Percentiles rank a stretch among this genome's conserved stretches.
These are phyloP conservation scores for Pichia thaimueangensis DNA, from an alignment of 805 yeast species.

Conservation along the genomic window DNA sequence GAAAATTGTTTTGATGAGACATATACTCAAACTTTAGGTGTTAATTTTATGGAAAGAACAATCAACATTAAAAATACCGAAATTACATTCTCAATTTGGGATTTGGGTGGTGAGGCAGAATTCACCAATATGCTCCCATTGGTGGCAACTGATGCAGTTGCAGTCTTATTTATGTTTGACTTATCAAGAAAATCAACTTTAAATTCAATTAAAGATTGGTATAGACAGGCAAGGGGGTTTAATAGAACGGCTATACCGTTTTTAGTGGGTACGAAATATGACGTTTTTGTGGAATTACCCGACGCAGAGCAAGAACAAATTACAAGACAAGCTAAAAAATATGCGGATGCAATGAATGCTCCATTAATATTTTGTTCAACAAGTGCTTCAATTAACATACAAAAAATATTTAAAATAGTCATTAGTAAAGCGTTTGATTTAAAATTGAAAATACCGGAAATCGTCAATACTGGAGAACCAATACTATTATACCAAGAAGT, in stretches of 20 bases:
- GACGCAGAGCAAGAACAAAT: slow-evolving; percentile 78
- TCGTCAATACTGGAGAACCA: slow-evolving; percentile 86
- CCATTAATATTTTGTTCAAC: slow-evolving; percentile 83
- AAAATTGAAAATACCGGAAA: slow-evolving; percentile 76
- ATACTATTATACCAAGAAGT: slow-evolving; percentile 54
- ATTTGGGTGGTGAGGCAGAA: slow-evolving; percentile 91
- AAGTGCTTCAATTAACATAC: slow-evolving; percentile 85
- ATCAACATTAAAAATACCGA: slow-evolving; percentile 80
- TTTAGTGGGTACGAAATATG: slow-evolving; percentile 90
- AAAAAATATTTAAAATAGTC: slow-evolving; percentile 86
- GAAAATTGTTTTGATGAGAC: slow-evolving; percentile 89
- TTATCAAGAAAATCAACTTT: slow-evolving; percentile 79
- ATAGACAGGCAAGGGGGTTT: slow-evolving; percentile 81
- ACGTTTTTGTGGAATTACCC: slow-evolving; percentile 72
- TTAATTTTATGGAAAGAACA: slow-evolving; percentile 88
- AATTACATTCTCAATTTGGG: slow-evolving; percentile 90
- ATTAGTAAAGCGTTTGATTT: slow-evolving; percentile 87
- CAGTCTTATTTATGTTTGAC: slow-evolving; percentile 85
- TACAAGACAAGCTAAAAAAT: slow-evolving; percentile 74
- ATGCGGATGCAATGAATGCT: slow-evolving; percentile 86
- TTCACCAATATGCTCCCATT: slow-evolving; percentile 93
- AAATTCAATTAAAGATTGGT: slow-evolving; percentile 91
- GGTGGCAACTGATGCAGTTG: slow-evolving; percentile 88
- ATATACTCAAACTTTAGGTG: slow-evolving; percentile 91
- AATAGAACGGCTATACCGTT: slow-evolving; percentile 89